Evolutionary conservation across 331 rosid genomes (phyloP), one percentile per base, ranked within the genome.

Genomic region (Quercus phellos): DNA sequence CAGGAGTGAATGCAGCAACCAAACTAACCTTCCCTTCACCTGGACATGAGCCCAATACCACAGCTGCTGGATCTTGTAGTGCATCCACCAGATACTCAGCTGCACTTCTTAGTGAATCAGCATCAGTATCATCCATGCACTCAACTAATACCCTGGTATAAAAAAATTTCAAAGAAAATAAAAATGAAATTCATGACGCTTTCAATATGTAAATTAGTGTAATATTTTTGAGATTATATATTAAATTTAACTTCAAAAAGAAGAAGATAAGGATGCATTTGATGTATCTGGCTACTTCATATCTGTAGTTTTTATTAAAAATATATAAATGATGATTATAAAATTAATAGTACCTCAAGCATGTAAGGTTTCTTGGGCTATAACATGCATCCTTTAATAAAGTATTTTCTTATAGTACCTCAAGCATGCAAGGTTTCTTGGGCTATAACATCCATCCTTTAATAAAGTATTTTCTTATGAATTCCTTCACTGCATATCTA

Each of bases 11-110:
- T 24, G 97, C 97, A 53, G 97, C 98, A 18, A 92, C 97, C 83
- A 94, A 83, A 75, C 97, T 92, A 76, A 94, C 94, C 87, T 94
- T 92, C 77, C 90, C 94, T 83, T 88, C 95, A 38, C 90, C 95
- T 1, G 97, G 95, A 80, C 92, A 84, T 42, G 97, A 94, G 34
- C 98, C 98, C 84, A 92, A 79, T 74, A 94, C 76, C 16, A 94
- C 85, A 24, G 99, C 99, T 72, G 94, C 95, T 34, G 99, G 99
- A 78, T 94, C 99, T 81, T 88, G 75, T 50, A 92, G 85, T 22
- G 75, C 86, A 76, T 86, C 90, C 29, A 90, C 79, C 78, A 94
- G 87, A 89, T 85, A 89, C 79, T 92, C 97, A 0, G 97, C 94
- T 0, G 97, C 99, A 56, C 86, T 87, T 80, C 89, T 94, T 14